Evolutionary conservation across 164 flowering plant genomes (phyloP).

Genomic region (Magnolia kwangsiensis): DNA sequence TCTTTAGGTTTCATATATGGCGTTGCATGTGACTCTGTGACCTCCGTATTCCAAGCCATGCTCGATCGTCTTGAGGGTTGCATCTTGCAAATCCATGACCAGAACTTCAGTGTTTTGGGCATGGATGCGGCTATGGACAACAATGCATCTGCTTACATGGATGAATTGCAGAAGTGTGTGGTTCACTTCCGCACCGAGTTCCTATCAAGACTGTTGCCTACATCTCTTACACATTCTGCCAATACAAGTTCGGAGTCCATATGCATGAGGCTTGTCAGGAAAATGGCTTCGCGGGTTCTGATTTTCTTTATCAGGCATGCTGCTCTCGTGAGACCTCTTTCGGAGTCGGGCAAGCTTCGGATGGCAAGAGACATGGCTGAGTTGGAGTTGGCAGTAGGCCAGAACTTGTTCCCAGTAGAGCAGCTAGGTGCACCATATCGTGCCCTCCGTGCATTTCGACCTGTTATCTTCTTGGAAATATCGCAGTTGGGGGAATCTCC

Average conservation of each 20-base stretch:
- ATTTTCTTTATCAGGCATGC: constrained; percentile 85
- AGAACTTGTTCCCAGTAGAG: constrained; percentile 87
- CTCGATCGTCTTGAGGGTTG: constrained; percentile 83
- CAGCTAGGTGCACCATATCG: constrained; percentile 93
- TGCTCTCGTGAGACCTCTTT: constrained; percentile 90
- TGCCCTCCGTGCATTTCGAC: constrained; percentile 87
- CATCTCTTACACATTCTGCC: constrained; percentile 35
- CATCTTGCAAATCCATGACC: constrained; percentile 89
- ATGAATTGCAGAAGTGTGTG: constrained; percentile 78
- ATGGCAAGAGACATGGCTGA: constrained; percentile 99
- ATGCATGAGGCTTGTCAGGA: constrained; percentile 69
- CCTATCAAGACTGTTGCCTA: constrained; percentile 64
- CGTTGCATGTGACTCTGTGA: constrained; percentile 83
- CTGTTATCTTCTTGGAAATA: constrained; percentile 85
- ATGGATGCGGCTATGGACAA: constrained; percentile 84
- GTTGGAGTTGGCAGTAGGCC: constrained; percentile 86
- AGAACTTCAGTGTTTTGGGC: constrained; percentile 63
- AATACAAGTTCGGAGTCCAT: constrained; percentile 58
- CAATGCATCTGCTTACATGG: constrained; percentile 89
- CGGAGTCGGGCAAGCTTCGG: constrained; percentile 90
- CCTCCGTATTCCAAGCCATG: constrained; percentile 88
- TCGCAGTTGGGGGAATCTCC: constrained; percentile 81
- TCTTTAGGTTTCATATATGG: constrained; percentile 71
- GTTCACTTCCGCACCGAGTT: constrained; percentile 81
- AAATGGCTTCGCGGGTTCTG: constrained; percentile 83